Percentiles rank a stretch among this genome's conserved stretches.
phyloP scores from a whole-genome alignment of 2,329 filamentous ascomycete species.

The Colletotrichum acutatum region DNA sequence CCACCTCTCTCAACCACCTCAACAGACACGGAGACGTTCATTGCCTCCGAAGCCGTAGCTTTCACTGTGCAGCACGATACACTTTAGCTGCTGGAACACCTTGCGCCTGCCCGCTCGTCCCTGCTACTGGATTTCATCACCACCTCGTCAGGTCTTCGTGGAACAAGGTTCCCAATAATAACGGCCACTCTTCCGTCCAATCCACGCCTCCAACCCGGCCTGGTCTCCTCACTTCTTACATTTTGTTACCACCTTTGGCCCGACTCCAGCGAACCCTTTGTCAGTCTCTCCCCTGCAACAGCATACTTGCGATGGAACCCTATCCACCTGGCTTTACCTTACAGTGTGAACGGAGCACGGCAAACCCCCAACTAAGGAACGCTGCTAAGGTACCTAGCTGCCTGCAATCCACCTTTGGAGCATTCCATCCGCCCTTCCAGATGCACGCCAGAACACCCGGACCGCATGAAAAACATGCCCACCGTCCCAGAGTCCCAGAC shows the following conservation, averaged over 20 bases:
- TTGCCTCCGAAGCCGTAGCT: not conserved
- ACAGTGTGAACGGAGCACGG: not conserved
- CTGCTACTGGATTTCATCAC: conserved; percentile 20
- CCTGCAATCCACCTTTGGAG: conserved; percentile 13
- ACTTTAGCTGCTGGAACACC: conserved; percentile 23
- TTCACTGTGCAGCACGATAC: conserved; percentile 6
- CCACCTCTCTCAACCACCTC: not conserved
- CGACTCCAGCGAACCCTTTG: conserved; percentile 22
- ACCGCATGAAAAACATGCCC: conserved; percentile 14
- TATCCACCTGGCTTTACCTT: conserved; percentile 11
- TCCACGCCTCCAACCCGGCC: not conserved
- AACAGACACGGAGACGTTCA: not conserved
- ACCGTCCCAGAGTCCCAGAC: conserved; percentile 7
- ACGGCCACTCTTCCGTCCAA: not conserved
- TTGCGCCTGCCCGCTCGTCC: conserved; percentile 28
- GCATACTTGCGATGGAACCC: conserved; percentile 15
- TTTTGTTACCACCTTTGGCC: conserved; percentile 6
- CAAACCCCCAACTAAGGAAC: not conserved
- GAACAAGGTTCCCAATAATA: not conserved
- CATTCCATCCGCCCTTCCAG: conserved; percentile 33
- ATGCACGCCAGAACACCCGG: conserved; percentile 30
- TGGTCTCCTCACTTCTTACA: conserved; percentile 12
- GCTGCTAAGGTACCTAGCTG: conserved; percentile 6
- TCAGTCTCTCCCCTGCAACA: conserved; percentile 16
- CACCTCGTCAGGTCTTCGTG: conserved; percentile 3